Evolutionary conservation across 129 eudicot species (phyloP), one percentile per base, ranked within the genome.

Genomic region (Oenanthe sinensis): DNA sequence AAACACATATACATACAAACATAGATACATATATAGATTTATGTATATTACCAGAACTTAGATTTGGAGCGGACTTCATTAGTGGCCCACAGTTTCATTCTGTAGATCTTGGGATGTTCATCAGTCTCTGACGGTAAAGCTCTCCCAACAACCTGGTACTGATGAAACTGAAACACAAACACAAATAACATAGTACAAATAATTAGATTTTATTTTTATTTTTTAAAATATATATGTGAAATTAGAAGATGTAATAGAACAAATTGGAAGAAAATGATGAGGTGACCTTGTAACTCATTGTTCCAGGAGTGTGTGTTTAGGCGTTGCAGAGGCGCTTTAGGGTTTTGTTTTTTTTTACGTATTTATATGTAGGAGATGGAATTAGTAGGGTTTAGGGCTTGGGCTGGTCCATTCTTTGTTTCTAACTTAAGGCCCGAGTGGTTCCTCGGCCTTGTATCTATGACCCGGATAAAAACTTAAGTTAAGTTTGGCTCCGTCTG

Each of bases 31-130:
- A 16, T 49, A 49, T 8, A 40, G 10, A 4, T 22, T 42, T 10
- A 19, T 16, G 5, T 49, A 49, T 49, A 58, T 58, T 43, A 81
- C 80, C 58, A 75, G 68, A 75, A 75, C 78, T 75, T 75, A 5
- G 78, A 75, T 36, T 75, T 75, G 28, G 78, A 67, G 0, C 78
- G 78, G 15, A 75, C 63, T 75, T 75, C 67, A 36, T 75, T 75
- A 26, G 78, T 75, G 26, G 67, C 78, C 78, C 67, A 75, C 0
- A 75, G 78, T 11, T 75, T 75, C 78, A 75, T 75, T 46, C 78
- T 42, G 22, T 75, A 48, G 28, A 75, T 75, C 78, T 75, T 75
- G 39, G 78, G 78, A 33, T 75, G 78, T 40, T 50, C 78, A 49
- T 75, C 67, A 11, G 33, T 50, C 8, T 75, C 67, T 26, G 78